Evolutionary conservation across 805 yeast genomes (phyloP).

Genomic region (Yamadazyma laniorum): DNA sequence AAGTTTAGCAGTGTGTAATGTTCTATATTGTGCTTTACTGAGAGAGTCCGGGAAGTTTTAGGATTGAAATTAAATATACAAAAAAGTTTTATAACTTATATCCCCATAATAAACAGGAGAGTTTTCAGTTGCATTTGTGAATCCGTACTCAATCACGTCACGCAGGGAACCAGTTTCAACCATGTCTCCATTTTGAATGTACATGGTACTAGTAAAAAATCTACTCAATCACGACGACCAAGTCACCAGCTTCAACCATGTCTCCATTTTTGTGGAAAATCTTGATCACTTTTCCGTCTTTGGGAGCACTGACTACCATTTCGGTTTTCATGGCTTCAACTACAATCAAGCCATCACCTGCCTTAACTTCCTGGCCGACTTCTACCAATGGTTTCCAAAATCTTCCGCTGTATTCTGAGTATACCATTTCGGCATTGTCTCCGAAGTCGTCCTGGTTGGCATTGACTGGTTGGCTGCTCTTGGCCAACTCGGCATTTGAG

Average conservation of each 20-base stretch:
- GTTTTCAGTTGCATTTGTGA: too few relatives aligned
- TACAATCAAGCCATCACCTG: slow-evolving; percentile 79
- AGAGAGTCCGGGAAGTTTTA: too few relatives aligned
- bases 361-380: slow-evolving; percentile 71
- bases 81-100: too few relatives aligned
- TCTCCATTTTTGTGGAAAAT: slow-evolving; percentile 84
- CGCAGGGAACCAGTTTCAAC: slow-evolving; percentile 96
- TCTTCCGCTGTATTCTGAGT: slow-evolving; percentile 95
- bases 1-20: too few relatives aligned
- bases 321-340: slow-evolving; percentile 99
- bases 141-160: slow-evolving; percentile 71
- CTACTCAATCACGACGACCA: slow-evolving; percentile 75
- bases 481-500: slow-evolving; percentile 70
- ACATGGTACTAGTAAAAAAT: too few relatives aligned
- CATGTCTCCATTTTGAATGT: slow-evolving; percentile 93
- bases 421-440: slow-evolving; percentile 79
- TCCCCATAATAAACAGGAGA: too few relatives aligned
- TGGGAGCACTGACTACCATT: slow-evolving; percentile 79
- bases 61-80: too few relatives aligned
- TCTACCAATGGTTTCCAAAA: slow-evolving; percentile 89
- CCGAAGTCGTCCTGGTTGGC: slow-evolving; percentile 57
- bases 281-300: slow-evolving; percentile 68
- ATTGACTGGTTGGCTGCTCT: slow-evolving; percentile 46
- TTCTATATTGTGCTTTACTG: too few relatives aligned
- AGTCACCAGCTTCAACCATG: slow-evolving; percentile 95